Evolutionary conservation across 148 eudicot genomes (phyloP).

Genomic region (Spergularia bocconei): DNA sequence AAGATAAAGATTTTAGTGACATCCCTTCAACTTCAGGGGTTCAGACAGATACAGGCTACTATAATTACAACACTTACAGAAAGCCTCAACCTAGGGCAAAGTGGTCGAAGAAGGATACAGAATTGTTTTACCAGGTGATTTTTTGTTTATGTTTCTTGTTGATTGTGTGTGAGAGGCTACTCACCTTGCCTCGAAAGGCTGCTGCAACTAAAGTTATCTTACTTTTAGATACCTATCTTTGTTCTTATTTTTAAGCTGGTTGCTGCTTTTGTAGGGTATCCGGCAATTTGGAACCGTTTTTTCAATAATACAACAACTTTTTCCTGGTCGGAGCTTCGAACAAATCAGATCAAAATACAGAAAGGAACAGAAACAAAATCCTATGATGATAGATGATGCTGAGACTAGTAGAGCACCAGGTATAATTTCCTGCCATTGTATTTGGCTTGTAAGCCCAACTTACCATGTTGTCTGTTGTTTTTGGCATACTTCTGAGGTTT

Average conservation of each 20-base stretch:
- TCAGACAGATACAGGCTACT: constrained; percentile 35
- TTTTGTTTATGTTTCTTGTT: not conserved
- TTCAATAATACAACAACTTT: constrained; percentile 74
- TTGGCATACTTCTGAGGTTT: not conserved
- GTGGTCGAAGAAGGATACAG: constrained; percentile 86
- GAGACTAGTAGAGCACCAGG: constrained; percentile 54
- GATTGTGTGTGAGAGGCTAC: not conserved
- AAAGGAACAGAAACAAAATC: constrained; percentile 81
- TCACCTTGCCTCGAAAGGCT: not conserved
- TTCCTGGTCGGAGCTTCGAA: constrained; percentile 70
- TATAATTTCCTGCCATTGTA: constrained; percentile 20
- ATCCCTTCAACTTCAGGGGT: constrained; percentile 34
- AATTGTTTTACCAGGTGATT: constrained; percentile 76
- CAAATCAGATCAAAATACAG: constrained; percentile 76
- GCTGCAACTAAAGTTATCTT: constrained; percentile 1
- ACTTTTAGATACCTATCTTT: not conserved
- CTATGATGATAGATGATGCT: constrained; percentile 73
- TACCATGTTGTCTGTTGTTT: not conserved
- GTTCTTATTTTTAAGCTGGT: not conserved
- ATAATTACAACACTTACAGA: constrained; percentile 63
- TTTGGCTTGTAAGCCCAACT: not conserved
- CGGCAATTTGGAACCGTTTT: constrained; percentile 79
- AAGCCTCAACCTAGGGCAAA: constrained; percentile 42
- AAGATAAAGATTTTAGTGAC: constrained; percentile 34
- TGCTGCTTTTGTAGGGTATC: constrained; percentile 46